These are phyloP conservation scores for Rosa chinensis DNA, from an alignment of 306 rosid species.

Conservation along the genomic window DNA sequence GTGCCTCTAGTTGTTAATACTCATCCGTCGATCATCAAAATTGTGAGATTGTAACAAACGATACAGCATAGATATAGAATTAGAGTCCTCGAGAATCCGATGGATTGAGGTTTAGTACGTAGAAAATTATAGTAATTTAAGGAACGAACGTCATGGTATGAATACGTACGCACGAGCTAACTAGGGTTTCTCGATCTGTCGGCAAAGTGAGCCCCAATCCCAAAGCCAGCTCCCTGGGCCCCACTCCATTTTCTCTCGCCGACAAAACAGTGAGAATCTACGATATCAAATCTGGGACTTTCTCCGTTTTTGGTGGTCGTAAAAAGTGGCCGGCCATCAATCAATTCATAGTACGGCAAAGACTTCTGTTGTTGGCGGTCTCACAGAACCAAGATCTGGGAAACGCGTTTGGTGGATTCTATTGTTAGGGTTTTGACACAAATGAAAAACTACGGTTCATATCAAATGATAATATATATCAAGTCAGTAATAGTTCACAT, in stretches of 20 bases:
- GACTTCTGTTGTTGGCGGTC: not conserved
- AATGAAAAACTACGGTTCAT: too few relatives aligned
- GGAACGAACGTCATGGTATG: not conserved
- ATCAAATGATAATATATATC: too few relatives aligned
- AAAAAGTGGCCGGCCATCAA: slow-evolving; percentile 22
- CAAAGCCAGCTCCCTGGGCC: not conserved
- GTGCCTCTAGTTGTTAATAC: too few relatives aligned
- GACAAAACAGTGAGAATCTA: slow-evolving; percentile 48
- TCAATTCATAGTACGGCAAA: too few relatives aligned
- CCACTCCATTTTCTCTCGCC: slow-evolving; percentile 36
- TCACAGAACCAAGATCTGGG: not conserved
- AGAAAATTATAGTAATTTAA: not conserved
- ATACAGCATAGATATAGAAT: not conserved
- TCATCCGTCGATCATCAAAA: not conserved
- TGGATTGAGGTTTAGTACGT: not conserved
- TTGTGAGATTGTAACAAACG: not conserved
- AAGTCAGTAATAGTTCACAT: too few relatives aligned
- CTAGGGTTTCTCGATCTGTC: slow-evolving; percentile 34
- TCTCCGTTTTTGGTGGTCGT: slow-evolving; percentile 19
- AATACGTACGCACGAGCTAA: slow-evolving; percentile 9
- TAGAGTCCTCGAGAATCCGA: not conserved
- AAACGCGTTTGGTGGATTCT: not conserved
- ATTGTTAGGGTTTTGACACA: not conserved
- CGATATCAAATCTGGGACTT: not conserved
- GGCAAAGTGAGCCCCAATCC: slow-evolving; percentile 44